Evolutionary conservation across 2,329 filamentous ascomycete genomes (phyloP), one percentile per base, ranked within the genome.

Genomic region (Ustilaginoidea virens): DNA sequence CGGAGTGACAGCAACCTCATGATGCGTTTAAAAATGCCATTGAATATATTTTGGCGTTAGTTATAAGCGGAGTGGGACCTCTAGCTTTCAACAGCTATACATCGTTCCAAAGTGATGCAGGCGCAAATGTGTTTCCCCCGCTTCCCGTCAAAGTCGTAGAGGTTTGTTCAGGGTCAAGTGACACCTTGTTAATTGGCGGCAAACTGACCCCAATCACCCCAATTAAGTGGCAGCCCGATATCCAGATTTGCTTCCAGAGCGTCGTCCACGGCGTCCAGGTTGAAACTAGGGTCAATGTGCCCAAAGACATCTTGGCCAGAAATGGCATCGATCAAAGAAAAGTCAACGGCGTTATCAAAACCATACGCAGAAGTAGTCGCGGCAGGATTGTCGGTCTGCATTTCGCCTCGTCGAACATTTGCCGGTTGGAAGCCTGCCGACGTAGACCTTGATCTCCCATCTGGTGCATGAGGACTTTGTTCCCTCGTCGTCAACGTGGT

Each of bases 191-290:
- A 4, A 24, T 24, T 24, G 22, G n/a, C 17, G 24, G 24, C 44
- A 33, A 51, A 55, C 16, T 57, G 52, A 1, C 47, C 51, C 56
- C 55, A 60, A 9, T 59, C 56, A 7, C 49, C 49, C 64, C 63
- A 69, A 23, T 65, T 66, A 1, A 63, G 57, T 1, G 64, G 65
- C 9, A 63, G 47, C 0, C 60, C 61, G 28, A 69, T 63, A 26
- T 69, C 66, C 3, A 70, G 46, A 30, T 68, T 68, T 0, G 63
- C 62, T 32, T 68, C 63, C 0, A 69, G 45, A 0, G 60, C 64
- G 12, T 66, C 63, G 36, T 70, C 65, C 15, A 69, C 60, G 0
- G 64, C 64, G 15, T 55, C 56, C 1, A 70, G 38, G 28, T 69
- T 57, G 37, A 70, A 70, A 27, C 48, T 64, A 3, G 65, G 65